phyloP scores from a whole-genome alignment of 371 early-diverging fungal species.

The Mortierella sp. region DNA sequence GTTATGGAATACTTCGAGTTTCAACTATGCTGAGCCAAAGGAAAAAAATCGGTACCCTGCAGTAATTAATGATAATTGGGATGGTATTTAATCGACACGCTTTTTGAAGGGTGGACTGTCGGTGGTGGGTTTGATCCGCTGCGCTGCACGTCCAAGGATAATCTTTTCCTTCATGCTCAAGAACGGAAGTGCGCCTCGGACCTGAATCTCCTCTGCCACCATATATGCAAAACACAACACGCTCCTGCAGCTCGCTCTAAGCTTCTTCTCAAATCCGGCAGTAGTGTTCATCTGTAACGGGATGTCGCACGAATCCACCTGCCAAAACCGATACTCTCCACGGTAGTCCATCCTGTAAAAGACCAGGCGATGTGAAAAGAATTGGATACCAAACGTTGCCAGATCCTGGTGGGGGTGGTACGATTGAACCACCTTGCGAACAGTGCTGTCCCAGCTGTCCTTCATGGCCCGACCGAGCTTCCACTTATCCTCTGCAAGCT shows the following conservation, averaged over 20 bases:
- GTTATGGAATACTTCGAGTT: too few relatives aligned
- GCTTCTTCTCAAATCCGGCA: not conserved
- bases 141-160: slow-evolving; percentile 4
- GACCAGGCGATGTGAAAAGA: not conserved
- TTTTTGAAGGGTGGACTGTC: slow-evolving; percentile 2
- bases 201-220: not conserved
- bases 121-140: not conserved
- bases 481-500: slow-evolving; percentile 22
- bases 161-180: not conserved
- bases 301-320: slow-evolving; percentile 15
- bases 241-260: not conserved
- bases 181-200: not conserved
- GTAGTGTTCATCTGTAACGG: slow-evolving; percentile 1
- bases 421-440: slow-evolving; percentile 13
- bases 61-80: not conserved
- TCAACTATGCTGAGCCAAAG: too few relatives aligned
- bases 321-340: slow-evolving; percentile 25
- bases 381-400: slow-evolving; percentile 16
- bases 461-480: slow-evolving; percentile 26
- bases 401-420: slow-evolving; percentile 12
- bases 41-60: not conserved
- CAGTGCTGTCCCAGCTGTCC: slow-evolving; percentile 29
- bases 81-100: not conserved
- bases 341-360: slow-evolving; percentile 25
- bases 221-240: not conserved